Evolutionary conservation across 345 rosid species (phyloP), one percentile per base, ranked within the genome.

Genomic region (Geranium rotundifolium): DNA sequence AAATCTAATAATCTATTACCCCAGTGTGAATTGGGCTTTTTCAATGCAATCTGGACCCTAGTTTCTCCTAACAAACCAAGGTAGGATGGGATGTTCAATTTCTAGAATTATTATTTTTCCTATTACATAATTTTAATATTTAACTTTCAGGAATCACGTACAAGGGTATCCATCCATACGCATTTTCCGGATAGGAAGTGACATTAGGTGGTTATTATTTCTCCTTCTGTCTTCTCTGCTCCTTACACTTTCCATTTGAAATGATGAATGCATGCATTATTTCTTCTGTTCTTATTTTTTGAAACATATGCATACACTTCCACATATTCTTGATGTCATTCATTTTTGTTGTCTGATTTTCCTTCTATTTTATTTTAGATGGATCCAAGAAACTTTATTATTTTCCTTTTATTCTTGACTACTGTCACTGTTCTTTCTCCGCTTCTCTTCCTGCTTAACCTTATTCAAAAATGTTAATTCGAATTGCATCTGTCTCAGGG

Each of bases 141-240:
- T 68, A 62, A 5, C 69, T 63, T 72, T 70, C 84, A 95, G 99
- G 83, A 70, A 85, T 79, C 96, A 95, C 77, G 75, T 95, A 62
- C 99, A 95, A 77, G 99, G 90, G 34, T 95, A 90, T 80, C 99
- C 97, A 65, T 90, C 99, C 19, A 85, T 95, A 80, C 92, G 99
- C 72, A 95, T 95, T 74, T 95, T 95, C 71, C 97, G 91, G 60
- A 90, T 84, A 81, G 99, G 99, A 71, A 88, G 81, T 77, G 95
- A 95, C 82, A n/a, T 86, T 61, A 85, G 71, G 99, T 93, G 72
- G 81, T 31, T 29, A 31, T 50, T 19, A 1, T 10, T 12, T 41
- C 49, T 61, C 15, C 66, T 62, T 52, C 7, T 65, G 20, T 30
- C 41, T 50, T n/a, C 41, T 69, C 23, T n/a, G 46, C 29, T 55